Evolutionary conservation across 2,329 filamentous ascomycete species (phyloP), one percentile per base, ranked within the genome.

Genomic region (Fusarium sp.): DNA sequence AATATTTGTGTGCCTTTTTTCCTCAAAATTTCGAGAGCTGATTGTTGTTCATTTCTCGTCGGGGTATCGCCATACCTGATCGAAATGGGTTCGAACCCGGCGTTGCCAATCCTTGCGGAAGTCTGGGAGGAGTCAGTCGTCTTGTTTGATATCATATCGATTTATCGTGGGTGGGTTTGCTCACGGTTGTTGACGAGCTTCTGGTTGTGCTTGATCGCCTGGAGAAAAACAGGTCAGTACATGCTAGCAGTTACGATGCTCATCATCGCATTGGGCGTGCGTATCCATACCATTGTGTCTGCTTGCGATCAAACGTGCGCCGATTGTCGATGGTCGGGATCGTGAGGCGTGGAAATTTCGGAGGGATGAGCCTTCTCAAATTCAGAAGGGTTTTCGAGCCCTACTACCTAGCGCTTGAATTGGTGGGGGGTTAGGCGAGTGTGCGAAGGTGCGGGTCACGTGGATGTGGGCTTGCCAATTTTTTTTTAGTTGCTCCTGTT

Each of bases 31-130:
- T 64, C 57, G 45, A 58, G 48, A 66, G 53, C 43, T 47, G 47
- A 61, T 47, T 43, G 50, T 19, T 25, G 6, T 25, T 25, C 23
- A 25, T 54, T 38, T 64, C 42, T 55, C 47, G 48, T 65, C 50
- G 51, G 53, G 23, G 41, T 48, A 49, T 57, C 66, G 67, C 66
- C 78, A 84, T 94, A 96, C 94, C 93, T 98, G 95, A 87, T 99
- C 93, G 86, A 99, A 99, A 88, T 99, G 95, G 83, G 92, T 91
- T 84, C 93, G 92, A 79, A 99, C 95, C 84, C 93, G 92, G 85
- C 93, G 92, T 84, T 98, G 93, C 95, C 95, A 99, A 88, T 99
- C 93, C 92, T 97, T 97, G 85, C 92, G 93, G 92, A 97, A 97
- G 81, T 97, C 91, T 95, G 52, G 53, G 47, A 63, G 67, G 58